Conservation (phyloP, 2,329 filamentous ascomycete genomes). For the Ceratocystis destructans region DNA sequence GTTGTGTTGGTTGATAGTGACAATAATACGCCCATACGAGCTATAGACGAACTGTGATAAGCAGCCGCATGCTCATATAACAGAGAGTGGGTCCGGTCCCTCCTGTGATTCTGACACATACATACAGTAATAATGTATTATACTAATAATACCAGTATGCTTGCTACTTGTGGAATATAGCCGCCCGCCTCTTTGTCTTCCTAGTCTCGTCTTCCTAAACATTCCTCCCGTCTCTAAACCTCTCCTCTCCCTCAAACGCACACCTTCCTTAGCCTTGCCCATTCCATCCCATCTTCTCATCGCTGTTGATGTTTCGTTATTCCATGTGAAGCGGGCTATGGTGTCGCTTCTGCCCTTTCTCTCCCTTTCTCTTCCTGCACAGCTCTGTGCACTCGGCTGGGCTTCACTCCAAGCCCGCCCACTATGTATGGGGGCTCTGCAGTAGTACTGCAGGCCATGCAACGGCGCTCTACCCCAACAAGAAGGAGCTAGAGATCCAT, state of each 20-base stretch:
- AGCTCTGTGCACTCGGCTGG: neutral
- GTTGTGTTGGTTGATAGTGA: too few relatives aligned
- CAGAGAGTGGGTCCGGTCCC: too few relatives aligned
- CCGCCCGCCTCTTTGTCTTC: constrained; percentile 1
- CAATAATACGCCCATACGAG: neutral
- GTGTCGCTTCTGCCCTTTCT: neutral
- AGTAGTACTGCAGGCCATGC: neutral
- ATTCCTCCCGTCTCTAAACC: neutral
- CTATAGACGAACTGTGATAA: too few relatives aligned
- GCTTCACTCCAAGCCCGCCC: neutral
- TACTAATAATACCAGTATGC: neutral
- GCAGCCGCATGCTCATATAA: too few relatives aligned
- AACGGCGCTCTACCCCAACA: neutral
- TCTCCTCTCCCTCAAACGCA: neutral
- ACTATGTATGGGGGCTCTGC: neutral
- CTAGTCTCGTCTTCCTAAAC: neutral
- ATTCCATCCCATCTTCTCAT: neutral
- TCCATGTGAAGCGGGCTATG: neutral
- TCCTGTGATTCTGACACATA: too few relatives aligned
- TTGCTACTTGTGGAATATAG: neutral
- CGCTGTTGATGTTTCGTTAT: neutral
- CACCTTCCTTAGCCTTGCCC: neutral
- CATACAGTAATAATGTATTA: neutral
- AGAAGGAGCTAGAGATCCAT: neutral
- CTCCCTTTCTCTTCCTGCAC: neutral